A percentile compares a stretch with the other conserved stretches of the same genome.
Conservation (phyloP, 2,329 filamentous ascomycete genomes). For the Leptographium procerum region DNA sequence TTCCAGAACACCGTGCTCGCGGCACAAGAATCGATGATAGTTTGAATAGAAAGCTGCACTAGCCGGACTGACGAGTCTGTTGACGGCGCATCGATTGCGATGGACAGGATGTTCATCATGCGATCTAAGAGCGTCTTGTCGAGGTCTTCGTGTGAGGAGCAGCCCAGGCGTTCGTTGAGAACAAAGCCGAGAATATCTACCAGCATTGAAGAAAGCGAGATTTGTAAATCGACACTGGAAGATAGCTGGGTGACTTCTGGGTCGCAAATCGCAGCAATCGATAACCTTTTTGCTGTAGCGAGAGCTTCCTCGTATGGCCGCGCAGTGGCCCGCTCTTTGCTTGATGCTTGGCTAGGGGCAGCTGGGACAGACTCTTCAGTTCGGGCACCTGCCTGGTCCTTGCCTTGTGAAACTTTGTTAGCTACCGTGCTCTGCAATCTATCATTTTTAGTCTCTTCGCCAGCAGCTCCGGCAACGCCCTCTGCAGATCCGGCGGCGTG, state of each 20-base stretch:
- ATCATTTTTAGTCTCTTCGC: neutral
- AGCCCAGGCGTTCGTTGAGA: constrained; percentile 25
- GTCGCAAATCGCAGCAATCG: constrained; percentile 51
- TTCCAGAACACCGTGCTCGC: constrained; percentile 27
- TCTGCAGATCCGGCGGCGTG: constrained; percentile 14
- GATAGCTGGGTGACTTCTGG: constrained; percentile 37
- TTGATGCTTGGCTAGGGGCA: neutral
- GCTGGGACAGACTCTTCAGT: neutral
- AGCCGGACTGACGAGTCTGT: constrained; percentile 9
- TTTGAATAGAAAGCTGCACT: constrained; percentile 22
- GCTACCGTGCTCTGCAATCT: neutral
- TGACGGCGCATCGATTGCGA: constrained; percentile 7
- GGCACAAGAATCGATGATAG: constrained; percentile 28
- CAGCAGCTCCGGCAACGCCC: too few relatives aligned
- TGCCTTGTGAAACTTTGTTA: neutral
- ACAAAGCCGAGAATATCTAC: constrained; percentile 45
- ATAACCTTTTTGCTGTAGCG: constrained; percentile 36
- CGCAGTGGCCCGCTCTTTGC: neutral
- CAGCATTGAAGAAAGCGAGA: constrained; percentile 40
- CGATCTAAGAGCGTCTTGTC: constrained; percentile 18
- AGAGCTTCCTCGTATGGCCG: constrained; percentile 23
- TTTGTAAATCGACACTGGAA: constrained; percentile 30
- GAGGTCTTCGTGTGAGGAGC: constrained; percentile 12
- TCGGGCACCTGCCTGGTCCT: neutral
- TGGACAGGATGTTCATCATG: constrained; percentile 19